These are phyloP conservation scores for Ceratocystis colombiana DNA, from an alignment of 2,329 filamentous ascomycete genomes.

Conservation along the genomic window DNA sequence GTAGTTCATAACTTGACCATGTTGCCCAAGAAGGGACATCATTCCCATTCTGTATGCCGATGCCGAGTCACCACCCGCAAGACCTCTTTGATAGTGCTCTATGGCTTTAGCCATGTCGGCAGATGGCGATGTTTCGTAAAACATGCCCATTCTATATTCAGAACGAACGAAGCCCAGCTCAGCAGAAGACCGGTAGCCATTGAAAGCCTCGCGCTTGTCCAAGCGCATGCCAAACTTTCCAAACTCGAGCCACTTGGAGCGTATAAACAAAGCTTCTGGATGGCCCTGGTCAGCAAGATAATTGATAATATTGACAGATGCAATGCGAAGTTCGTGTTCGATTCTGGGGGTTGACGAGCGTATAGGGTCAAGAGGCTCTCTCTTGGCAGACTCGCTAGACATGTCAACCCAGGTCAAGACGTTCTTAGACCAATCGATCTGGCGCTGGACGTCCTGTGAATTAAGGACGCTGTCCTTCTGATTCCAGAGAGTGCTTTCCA, in stretches of 20 bases:
- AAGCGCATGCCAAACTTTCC: conserved; percentile 84
- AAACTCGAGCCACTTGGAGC: conserved; percentile 95
- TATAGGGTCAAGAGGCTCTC: conserved; percentile 44
- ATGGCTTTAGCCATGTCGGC: conserved; percentile 88
- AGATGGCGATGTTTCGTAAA: conserved; percentile 86
- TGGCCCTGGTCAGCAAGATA: conserved; percentile 88
- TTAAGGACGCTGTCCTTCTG: conserved; percentile 75
- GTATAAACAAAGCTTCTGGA: conserved; percentile 87
- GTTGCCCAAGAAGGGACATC: conserved; percentile 93
- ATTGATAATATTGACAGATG: conserved; percentile 83
- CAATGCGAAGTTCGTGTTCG: conserved; percentile 77
- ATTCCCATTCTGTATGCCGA: conserved; percentile 81
- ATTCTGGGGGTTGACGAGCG: conserved; percentile 71
- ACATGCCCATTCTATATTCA: conserved; percentile 96
- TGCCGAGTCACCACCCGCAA: conserved; percentile 73
- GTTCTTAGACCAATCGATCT: conserved; percentile 93
- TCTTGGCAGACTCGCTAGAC: conserved; percentile 62
- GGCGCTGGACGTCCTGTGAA: conserved; percentile 91
- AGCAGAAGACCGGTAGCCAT: conserved; percentile 74
- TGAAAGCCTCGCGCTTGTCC: conserved; percentile 91
- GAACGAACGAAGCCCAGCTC: conserved; percentile 78
- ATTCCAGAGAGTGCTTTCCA: conserved; percentile 79
- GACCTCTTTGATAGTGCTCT: conserved; percentile 76
- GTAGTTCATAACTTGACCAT: conserved; percentile 77
- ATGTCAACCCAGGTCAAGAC: conserved; percentile 81